Conservation (phyloP, 108 stramenopile species). For the Skeletonema potamos region DNA sequence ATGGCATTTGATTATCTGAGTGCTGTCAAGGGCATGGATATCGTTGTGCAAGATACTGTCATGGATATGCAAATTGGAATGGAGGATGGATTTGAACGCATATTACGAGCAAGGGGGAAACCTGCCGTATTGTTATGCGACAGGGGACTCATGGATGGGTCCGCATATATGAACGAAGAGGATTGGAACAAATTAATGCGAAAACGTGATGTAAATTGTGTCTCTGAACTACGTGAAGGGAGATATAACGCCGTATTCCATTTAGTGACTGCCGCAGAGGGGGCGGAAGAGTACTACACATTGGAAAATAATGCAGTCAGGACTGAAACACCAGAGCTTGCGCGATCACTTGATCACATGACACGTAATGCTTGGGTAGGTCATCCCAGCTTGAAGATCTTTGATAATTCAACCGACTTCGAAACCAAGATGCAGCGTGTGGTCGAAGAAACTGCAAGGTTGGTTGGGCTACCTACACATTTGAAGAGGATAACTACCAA, state of each 20-base stretch:
- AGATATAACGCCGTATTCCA: conserved; percentile 96
- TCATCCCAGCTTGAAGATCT: conserved; percentile 71
- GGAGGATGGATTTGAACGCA: conserved; percentile 84
- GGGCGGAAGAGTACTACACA: conserved; percentile 85
- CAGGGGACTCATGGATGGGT: conserved; percentile 93
- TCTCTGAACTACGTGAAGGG: conserved; percentile 72
- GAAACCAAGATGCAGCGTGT: conserved; percentile 83
- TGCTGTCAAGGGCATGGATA: conserved; percentile 77
- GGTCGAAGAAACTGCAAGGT: conserved; percentile 59
- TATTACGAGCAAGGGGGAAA: conserved; percentile 75
- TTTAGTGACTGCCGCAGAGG: conserved; percentile 93
- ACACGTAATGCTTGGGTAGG: conserved; percentile 86
- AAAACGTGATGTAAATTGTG: conserved; percentile 47
- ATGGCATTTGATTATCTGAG: conserved; percentile 63
- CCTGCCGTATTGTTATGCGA: conserved; percentile 91
- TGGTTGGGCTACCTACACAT: conserved; percentile 78
- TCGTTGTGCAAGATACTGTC: conserved; percentile 82
- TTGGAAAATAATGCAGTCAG: conserved; percentile 90
- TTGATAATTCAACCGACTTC: conserved; percentile 86
- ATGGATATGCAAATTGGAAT: conserved; percentile 82
- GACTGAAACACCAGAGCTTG: conserved; percentile 83
- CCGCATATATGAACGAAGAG: conserved; percentile 79
- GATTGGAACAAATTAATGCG: conserved; percentile 65
- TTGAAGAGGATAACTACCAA: conserved; percentile 66
- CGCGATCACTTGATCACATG: conserved; percentile 66